These are phyloP conservation scores for Ceratobasidium sp. DNA, from an alignment of 1,284 basidiomycete genomes.

Conservation along the genomic window DNA sequence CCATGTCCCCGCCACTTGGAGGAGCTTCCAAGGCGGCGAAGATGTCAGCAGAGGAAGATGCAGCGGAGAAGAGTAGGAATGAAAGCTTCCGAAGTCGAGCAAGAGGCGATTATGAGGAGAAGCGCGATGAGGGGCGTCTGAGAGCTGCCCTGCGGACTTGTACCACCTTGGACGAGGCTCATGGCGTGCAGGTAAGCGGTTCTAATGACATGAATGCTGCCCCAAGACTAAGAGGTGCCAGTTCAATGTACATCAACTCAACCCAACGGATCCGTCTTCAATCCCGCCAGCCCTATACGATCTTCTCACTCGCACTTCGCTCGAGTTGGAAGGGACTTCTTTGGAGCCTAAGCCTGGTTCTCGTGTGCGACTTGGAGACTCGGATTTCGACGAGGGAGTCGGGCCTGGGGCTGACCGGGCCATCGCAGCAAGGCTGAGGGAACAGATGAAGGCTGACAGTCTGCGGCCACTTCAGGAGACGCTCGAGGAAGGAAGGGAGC, in stretches of 20 bases:
- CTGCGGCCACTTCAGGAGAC: conserved; percentile 40
- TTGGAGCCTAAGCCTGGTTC: conserved; percentile 7
- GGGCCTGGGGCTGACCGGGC: conserved; percentile 23
- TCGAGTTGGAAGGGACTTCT: conserved; percentile 4
- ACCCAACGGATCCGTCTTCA: conserved; percentile 69
- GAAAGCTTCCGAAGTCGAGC: conserved; percentile 72
- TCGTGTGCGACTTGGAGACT: conserved; percentile 14
- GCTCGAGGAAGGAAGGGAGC: conserved; percentile 26
- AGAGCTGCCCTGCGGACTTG: conserved; percentile 76
- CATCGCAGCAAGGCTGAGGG: conserved; percentile 33
- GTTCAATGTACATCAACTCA: conserved; percentile 83
- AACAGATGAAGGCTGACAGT: conserved; percentile 46
- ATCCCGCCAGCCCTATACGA: conserved; percentile 74
- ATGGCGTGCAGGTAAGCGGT: conserved; percentile 67
- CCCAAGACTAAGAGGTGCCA: conserved; percentile 52
- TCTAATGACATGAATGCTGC: not conserved
- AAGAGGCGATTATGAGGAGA: conserved; percentile 75
- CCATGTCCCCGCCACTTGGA: conserved; percentile 38
- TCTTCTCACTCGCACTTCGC: conserved; percentile 28
- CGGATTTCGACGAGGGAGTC: conserved; percentile 39
- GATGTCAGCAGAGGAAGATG: conserved; percentile 66
- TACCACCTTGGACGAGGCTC: conserved; percentile 70
- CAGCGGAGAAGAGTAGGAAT: conserved; percentile 52
- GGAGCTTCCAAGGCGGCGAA: conserved; percentile 78
- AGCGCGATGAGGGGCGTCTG: conserved; percentile 74